Evolutionary conservation across 129 eudicot genomes (phyloP).

Genomic region (Flaveria trinervia): DNA sequence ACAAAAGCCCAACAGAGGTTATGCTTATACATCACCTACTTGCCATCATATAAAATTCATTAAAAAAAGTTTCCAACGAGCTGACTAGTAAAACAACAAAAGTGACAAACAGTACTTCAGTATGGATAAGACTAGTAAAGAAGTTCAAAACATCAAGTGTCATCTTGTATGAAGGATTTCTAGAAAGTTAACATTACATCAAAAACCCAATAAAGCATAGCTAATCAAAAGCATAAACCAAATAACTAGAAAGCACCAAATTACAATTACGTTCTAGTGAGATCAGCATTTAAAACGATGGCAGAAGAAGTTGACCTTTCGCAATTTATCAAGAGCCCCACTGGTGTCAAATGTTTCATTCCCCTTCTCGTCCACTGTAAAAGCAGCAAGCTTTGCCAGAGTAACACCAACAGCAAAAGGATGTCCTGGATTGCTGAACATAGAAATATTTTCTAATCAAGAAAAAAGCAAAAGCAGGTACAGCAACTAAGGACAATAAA

Average conservation of each 20-base stretch:
- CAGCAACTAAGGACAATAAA: constrained; percentile 6
- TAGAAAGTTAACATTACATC: constrained; percentile 14
- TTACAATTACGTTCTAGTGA: constrained; percentile 11
- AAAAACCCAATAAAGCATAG: background rate
- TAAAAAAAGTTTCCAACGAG: constrained; percentile 7
- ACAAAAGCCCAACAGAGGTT: background rate
- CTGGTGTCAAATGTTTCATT: constrained; percentile 98
- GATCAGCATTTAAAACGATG: constrained; percentile 7
- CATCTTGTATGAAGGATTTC: constrained; percentile 7
- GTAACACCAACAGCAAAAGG: constrained; percentile 97
- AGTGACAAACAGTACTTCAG: background rate
- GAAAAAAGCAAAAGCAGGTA: background rate
- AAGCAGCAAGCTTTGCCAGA: constrained; percentile 95
- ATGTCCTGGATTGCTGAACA: constrained; percentile 77
- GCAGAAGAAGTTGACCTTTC: constrained; percentile 61
- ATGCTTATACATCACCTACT: constrained; percentile 9
- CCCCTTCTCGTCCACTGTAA: constrained; percentile 95
- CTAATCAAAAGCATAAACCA: background rate
- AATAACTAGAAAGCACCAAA: background rate
- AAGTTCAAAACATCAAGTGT: background rate
- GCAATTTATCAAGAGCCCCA: constrained; percentile 93
- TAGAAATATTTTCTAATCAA: background rate
- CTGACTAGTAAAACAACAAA: constrained; percentile 12
- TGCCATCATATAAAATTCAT: constrained; percentile 13
- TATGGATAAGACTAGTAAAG: constrained; percentile 1